Base-by-base conservation (phyloP, 2,329 filamentous ascomycete genomes). In the Fusarium abutilonis region DNA sequence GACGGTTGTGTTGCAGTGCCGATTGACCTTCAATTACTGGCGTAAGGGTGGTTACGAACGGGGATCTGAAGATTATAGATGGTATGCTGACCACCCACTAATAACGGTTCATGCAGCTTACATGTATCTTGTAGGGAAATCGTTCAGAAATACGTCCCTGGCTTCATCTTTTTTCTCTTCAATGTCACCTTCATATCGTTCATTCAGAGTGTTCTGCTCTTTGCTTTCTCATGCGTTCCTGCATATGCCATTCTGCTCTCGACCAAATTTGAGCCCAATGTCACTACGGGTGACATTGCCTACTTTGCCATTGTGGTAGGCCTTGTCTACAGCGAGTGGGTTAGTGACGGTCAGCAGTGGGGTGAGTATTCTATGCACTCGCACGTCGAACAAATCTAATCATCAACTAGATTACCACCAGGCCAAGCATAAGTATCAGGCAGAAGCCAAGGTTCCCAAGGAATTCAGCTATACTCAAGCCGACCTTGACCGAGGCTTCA, bases 11-110 rank as follows among this genome's bases (percentile, higher is more conserved):
- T 9, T 50, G 21, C 57, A 93, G 91, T 74, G 79, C 55, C 90
- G 95, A 10, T 80, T 99, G 76, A 98, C 94, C 3, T 98, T 86
- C 82, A 99, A 99, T 78, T 99, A 97, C 79, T 97, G 91, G 89
- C 89, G 95, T 56, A 96, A 92, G 75, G 95, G 95, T 35, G 95
- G 95, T 21, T 99, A 99, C 75, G 80, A 83, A 14, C 82, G 93
- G 63, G 94, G 95, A 34, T 93, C 90, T 14, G 94, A 99, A 77
- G 95, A 99, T 76, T 99, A 99, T 76, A 86, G 95, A 78, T 99
- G 95, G 88, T 79, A 63, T 57, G 72, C 52, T 8, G 14, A 43
- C 17, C 4, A 9, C 21, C 43, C 31, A 40, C 35, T 31, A n/a
- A 44, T 28, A n/a, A 6, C 10, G 6, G n/a, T 21, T 14, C 23